Base-by-base conservation (phyloP, 2,329 filamentous ascomycete genomes). In the Neopestalotiopsis sp. region DNA sequence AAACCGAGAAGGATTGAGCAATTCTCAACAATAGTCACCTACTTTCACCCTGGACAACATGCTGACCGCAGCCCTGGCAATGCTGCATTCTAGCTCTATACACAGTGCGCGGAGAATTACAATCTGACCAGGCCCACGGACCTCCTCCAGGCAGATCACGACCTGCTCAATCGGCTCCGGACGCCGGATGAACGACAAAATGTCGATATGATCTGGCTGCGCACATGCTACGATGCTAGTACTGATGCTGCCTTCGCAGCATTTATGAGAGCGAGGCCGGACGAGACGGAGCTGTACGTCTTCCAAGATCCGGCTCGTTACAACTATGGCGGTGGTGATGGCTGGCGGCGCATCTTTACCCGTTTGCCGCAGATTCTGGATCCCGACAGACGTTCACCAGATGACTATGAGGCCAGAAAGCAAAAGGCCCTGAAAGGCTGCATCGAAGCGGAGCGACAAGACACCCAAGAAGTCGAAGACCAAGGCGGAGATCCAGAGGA, bases 321-420 rank as follows among this genome's bases (percentile, higher is more conserved):
- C 45, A 53, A 53, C 45, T 53, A 20, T 3, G 45, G 45, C 45
- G 45, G 45, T 5, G 45, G 45, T 24, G 45, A 53, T 53, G 45
- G n/a, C 45, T 53, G 45, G 45, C 45, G 45, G n/a, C 45, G n/a
- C 45, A 53, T 53, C 45, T 53, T 53, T 53, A n/a, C n/a, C 20
- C 45, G 45, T n/a, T 2, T 53, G 14, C 45, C 45, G 5, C 45
- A 53, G 45, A 53, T 53, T 1, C 20, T 53, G 1, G 45, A 53
- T 2, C 45, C 45, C 9, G 5, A 53, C 2, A 53, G 20, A 7
- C n/a, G n/a, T 1, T 24, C 45, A n/a, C 3, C 45, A 10, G 17
- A 24, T 6, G 45, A 24, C 5, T 53, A 53, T 4, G 45, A 53
- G n/a, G 45, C 45, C n/a, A 53, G n/a, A 4, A 53, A 53, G 17